These are phyloP conservation scores for Telfairia occidentalis DNA, from an alignment of 331 rosid species.

Conservation along the genomic window DNA sequence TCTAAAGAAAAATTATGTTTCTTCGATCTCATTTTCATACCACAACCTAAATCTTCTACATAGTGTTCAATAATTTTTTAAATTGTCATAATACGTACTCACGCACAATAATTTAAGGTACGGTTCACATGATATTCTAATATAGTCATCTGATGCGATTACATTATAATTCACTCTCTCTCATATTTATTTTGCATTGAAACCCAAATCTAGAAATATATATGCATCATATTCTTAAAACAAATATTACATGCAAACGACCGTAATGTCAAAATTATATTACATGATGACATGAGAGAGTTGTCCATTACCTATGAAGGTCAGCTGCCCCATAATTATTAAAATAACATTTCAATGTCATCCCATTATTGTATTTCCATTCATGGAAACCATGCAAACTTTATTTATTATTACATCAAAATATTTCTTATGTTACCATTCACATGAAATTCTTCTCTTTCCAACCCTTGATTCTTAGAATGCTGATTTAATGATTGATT, in stretches of 20 bases:
- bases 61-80: too few species aligned
- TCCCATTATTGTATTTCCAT: not conserved
- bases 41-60: too few species aligned
- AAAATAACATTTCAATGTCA: not conserved
- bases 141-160: not conserved
- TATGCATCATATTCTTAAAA: not conserved
- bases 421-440: constrained; percentile 1
- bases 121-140: not conserved
- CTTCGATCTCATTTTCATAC: too few species aligned
- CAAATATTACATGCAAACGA: constrained; percentile 1
- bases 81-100: too few species aligned
- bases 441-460: constrained; percentile 7
- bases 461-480: not conserved
- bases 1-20: too few species aligned
- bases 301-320: not conserved
- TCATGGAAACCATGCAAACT: constrained; percentile 1
- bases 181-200: not conserved
- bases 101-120: not conserved
- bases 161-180: not conserved
- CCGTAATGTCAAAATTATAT: not conserved
- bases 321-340: not conserved
- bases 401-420: not conserved
- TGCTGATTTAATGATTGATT: not conserved
- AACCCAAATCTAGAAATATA: not conserved
- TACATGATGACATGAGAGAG: not conserved